phyloP scores from a whole-genome alignment of 2,329 filamentous ascomycete species.

The Talaromyces sp. region DNA sequence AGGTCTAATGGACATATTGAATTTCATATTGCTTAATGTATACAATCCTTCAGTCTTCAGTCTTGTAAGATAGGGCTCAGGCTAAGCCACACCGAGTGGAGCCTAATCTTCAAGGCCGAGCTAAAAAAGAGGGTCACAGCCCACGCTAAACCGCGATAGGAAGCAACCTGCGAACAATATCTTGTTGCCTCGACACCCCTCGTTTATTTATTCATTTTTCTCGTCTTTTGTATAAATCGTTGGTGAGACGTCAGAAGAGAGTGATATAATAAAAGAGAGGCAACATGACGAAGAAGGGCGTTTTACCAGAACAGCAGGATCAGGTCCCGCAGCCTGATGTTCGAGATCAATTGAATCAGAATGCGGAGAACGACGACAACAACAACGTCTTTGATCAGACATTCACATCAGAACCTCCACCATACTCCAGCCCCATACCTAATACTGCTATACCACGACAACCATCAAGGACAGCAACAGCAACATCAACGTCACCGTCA shows the following conservation, averaged over 20 bases:
- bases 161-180: conserved; percentile 9
- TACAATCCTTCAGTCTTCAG: conserved; percentile 68
- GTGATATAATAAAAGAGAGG: neutral
- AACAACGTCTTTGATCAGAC: conserved; percentile 10
- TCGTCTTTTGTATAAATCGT: neutral
- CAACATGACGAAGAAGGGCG: neutral
- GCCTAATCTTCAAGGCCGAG: neutral
- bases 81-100: conserved; percentile 1
- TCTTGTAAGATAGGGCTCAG: neutral
- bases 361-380: conserved; percentile 2
- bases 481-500: neutral
- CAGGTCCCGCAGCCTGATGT: neutral
- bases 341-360: neutral
- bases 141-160: neutral
- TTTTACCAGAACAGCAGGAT: neutral
- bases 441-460: neutral
- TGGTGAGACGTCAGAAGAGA: neutral
- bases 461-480: neutral
- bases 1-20: neutral
- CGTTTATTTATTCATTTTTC: neutral
- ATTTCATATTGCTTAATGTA: neutral
- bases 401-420: conserved; percentile 15
- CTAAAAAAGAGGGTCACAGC: neutral
- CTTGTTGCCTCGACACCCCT: conserved; percentile 1
- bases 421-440: conserved; percentile 14